Evolutionary conservation across 352 stramenopile species (phyloP).

Genomic region (Phytophthora syringae): DNA sequence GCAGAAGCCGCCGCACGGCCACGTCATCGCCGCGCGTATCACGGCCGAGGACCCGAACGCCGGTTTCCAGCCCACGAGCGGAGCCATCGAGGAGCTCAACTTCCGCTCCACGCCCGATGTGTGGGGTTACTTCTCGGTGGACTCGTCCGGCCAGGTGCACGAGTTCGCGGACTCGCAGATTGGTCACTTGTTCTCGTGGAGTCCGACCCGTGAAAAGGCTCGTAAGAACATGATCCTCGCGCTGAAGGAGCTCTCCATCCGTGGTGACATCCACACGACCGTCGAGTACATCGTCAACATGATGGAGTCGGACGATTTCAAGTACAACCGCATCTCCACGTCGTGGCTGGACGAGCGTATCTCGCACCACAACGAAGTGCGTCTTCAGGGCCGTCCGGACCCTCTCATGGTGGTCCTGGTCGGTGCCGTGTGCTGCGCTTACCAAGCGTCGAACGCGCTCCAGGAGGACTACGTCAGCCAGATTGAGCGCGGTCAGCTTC

Average conservation of each 20-base stretch:
- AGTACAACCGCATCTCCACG: conserved; percentile 99
- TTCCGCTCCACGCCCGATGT: conserved; percentile 99
- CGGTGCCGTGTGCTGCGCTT: conserved; percentile 86
- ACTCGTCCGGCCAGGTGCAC: conserved; percentile 98
- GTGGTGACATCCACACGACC: conserved; percentile 99
- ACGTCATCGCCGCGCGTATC: conserved; percentile 99
- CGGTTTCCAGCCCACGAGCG: conserved; percentile 98
- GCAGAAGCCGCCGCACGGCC: conserved; percentile 84
- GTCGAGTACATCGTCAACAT: conserved; percentile 99
- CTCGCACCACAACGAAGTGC: conserved; percentile 91
- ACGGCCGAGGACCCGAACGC: conserved; percentile 99
- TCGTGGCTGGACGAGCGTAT: conserved; percentile 99
- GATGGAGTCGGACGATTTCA: conserved; percentile 99
- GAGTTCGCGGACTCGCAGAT: conserved; percentile 99
- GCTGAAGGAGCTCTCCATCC: conserved; percentile 99
- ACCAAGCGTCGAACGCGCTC: conserved; percentile 76
- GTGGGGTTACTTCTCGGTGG: conserved; percentile 99
- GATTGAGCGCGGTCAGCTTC: conserved; percentile 93
- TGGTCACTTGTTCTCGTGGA: conserved; percentile 99
- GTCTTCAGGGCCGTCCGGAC: conserved; percentile 82
- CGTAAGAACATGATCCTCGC: conserved; percentile 98
- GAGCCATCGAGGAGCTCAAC: conserved; percentile 99
- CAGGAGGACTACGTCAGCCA: conserved; percentile 85
- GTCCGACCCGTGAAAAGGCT: conserved; percentile 95
- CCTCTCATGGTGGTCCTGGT: conserved; percentile 90